Base-by-base conservation (phyloP, 164 flowering plant genomes). In the Tinospora cordifolia region DNA sequence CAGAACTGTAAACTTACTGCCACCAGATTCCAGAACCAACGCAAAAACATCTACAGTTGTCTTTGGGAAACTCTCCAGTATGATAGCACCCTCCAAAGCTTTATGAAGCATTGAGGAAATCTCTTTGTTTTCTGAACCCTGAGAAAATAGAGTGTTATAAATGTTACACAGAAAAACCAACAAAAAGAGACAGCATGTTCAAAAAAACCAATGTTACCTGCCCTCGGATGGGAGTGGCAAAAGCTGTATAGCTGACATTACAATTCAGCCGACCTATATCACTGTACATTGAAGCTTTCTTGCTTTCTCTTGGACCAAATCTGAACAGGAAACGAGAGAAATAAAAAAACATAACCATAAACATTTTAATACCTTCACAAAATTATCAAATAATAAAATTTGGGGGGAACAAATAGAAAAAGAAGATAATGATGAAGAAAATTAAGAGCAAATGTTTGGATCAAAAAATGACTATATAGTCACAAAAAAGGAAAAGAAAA, bases 251-350 rank as follows among this genome's bases (percentile, higher is more conserved):
- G 83, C 87, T 89, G 72, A 94, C 97, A 80, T 80, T 85, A 77
- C 99, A 94, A 79, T 92, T 94, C 70, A 94, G 73, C 62, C 99
- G 84, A 21, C 99, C 99, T 27, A 79, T 72, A 69, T 92, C 93
- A 76, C 97, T 90, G 72, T 89, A 94, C 89, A 86, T 75, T 97
- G 90, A 88, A 71, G 99, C 98, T 77, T 94, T 94, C 85, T 90
- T 92, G 74, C 99, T 94, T 80, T 94, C 98, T 79, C 99, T 87
- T 17, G 99, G 99, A 75, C 99, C 99, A 82, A 89, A 94, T 69
- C 98, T 94, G 79, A 66, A 79, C 0, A 8, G 36, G 51, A 36
- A 71, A 46, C 26, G 40, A 39, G 15, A 65, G 21, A 13, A 34
- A 58, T 1, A 26, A 69, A 46, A 26, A 10, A 14, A 25, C 26